phyloP scores from a whole-genome alignment of 2,329 filamentous ascomycete species.

The Amphichorda felina region DNA sequence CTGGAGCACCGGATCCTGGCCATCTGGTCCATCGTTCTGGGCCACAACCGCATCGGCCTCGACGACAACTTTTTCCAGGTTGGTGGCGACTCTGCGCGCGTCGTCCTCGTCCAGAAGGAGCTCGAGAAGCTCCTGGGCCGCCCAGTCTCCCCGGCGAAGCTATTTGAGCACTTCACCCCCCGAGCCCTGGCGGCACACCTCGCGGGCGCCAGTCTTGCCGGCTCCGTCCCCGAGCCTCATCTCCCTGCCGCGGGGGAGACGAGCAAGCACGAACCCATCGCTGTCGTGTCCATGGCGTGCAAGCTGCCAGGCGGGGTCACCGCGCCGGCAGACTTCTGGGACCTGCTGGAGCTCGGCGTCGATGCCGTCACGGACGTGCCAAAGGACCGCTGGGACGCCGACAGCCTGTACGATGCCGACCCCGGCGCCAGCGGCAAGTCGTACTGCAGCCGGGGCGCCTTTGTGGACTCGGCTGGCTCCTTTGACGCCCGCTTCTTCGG shows the following conservation, averaged over 20 bases:
- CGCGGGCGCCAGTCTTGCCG: neutral
- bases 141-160: conserved; percentile 2
- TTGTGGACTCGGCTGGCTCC: too few species aligned
- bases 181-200: conserved; percentile 6
- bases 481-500: conserved; percentile 35
- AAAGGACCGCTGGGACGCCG: conserved; percentile 29
- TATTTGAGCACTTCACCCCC: conserved; percentile 9
- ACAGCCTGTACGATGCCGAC: conserved; percentile 19
- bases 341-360: conserved; percentile 19
- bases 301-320: conserved; percentile 24
- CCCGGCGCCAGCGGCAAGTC: conserved; percentile 8
- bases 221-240: too few species aligned
- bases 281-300: conserved; percentile 27
- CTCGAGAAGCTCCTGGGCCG: conserved; percentile 6
- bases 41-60: conserved; percentile 6
- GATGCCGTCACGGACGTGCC: conserved; percentile 23
- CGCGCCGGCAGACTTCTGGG: conserved; percentile 25
- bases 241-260: neutral
- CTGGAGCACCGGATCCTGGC: conserved; percentile 5
- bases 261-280: conserved; percentile 12
- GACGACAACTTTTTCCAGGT: conserved; percentile 11
- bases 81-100: conserved; percentile 9
- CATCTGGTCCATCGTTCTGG: conserved; percentile 8
- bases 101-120: conserved; percentile 7
- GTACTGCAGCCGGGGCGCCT: conserved; percentile 7